These are phyloP conservation scores for Eucalyptus marginata DNA, from an alignment of 345 rosid genomes.

Conservation along the genomic window DNA sequence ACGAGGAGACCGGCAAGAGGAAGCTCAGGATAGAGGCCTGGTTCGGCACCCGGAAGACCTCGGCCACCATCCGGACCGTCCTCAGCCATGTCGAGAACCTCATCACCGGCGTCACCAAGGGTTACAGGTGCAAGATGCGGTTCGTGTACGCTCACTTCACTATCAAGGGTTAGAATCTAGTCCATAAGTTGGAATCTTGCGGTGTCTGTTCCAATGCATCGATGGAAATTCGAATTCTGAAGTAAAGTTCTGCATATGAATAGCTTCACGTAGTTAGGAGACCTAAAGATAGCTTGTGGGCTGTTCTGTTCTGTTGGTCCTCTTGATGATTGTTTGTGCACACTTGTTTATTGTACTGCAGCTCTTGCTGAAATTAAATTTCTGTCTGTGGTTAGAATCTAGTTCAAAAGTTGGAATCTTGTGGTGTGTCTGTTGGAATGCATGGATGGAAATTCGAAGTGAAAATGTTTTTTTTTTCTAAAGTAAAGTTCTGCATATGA, in stretches of 20 bases:
- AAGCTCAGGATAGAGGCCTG: slow-evolving; percentile 11
- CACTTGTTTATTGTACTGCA: too few relatives aligned
- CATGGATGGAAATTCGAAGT: background rate
- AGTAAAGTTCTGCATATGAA: background rate
- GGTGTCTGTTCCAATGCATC: background rate
- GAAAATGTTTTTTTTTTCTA: too few relatives aligned
- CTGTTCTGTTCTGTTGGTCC: too few relatives aligned
- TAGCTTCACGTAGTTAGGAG: background rate
- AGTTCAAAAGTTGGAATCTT: background rate
- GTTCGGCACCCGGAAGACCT: slow-evolving; percentile 12
- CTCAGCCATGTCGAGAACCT: slow-evolving; percentile 59
- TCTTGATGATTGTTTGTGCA: too few relatives aligned
- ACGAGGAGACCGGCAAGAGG: slow-evolving; percentile 1
- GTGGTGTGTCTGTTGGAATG: background rate
- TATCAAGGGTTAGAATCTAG: slow-evolving; percentile 24
- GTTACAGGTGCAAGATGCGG: slow-evolving; percentile 73
- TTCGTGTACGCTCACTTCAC: slow-evolving; percentile 79
- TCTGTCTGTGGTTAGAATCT: background rate
- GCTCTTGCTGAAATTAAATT: too few relatives aligned
- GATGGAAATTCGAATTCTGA: background rate
- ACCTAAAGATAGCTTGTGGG: too few relatives aligned
- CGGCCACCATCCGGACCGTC: slow-evolving; percentile 16
- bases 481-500: background rate
- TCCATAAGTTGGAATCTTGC: background rate
- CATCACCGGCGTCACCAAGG: slow-evolving; percentile 23